These are phyloP conservation scores for Glycine soja DNA, from an alignment of 306 rosid genomes.

Conservation along the genomic window DNA sequence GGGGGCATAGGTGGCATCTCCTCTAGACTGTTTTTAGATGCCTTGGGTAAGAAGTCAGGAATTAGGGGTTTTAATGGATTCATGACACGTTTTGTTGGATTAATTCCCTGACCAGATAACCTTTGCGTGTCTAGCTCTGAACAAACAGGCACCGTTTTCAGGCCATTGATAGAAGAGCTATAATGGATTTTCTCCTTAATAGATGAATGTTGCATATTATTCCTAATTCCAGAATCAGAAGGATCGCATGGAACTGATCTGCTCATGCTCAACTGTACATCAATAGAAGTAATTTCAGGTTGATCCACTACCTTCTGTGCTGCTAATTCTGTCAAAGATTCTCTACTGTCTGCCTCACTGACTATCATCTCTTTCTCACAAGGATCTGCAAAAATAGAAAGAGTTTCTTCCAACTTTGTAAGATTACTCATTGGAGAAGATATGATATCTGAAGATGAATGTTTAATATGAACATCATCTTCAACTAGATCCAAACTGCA, in stretches of 20 bases:
- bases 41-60: constrained; percentile 56
- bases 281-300: constrained; percentile 50
- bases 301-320: constrained; percentile 44
- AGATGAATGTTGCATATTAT: constrained; percentile 46
- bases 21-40: constrained; percentile 54
- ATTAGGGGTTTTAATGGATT: constrained; percentile 53
- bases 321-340: constrained; percentile 46
- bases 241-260: constrained; percentile 42
- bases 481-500: constrained; percentile 49
- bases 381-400: constrained; percentile 47
- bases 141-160: constrained; percentile 45
- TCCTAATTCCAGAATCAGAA: constrained; percentile 47
- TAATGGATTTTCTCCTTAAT: constrained; percentile 46
- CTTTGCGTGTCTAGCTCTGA: constrained; percentile 46
- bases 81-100: constrained; percentile 40
- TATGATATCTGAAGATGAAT: constrained; percentile 44
- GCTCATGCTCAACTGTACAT: constrained; percentile 44
- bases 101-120: constrained; percentile 50
- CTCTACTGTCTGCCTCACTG: constrained; percentile 51
- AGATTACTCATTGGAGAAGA: constrained; percentile 47
- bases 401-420: constrained; percentile 50
- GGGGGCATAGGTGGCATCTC: constrained; percentile 98
- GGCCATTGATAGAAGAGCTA: constrained; percentile 48
- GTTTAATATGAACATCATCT: constrained; percentile 49
- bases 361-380: constrained; percentile 48